Conservation (phyloP, 2,329 filamentous ascomycete species). For the Ophiostoma tasmaniense region DNA sequence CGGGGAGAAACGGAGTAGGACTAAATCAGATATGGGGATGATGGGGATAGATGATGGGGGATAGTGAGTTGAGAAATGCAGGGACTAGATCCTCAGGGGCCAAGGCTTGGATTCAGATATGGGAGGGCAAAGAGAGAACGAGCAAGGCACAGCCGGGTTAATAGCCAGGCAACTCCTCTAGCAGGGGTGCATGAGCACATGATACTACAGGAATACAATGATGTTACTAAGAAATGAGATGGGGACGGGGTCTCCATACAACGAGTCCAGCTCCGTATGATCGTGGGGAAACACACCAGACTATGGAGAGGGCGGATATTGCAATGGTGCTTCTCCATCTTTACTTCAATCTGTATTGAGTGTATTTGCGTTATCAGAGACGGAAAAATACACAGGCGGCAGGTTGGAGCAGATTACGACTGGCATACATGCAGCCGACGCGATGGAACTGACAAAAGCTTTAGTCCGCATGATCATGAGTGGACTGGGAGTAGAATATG, state of each 20-base stretch:
- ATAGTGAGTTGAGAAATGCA: not conserved
- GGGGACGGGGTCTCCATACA: not conserved
- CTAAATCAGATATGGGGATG: not conserved
- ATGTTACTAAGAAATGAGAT: not conserved
- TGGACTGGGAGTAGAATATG: not conserved
- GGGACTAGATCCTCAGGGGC: not conserved
- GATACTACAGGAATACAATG: not conserved
- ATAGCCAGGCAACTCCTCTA: not conserved
- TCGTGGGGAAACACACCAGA: not conserved
- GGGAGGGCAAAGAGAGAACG: not conserved
- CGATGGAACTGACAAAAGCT: not conserved
- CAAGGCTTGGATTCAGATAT: not conserved
- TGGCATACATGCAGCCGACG: not conserved
- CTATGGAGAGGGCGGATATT: not conserved
- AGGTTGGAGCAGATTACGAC: not conserved
- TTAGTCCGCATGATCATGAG: not conserved
- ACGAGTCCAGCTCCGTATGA: not conserved
- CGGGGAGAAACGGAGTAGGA: not conserved
- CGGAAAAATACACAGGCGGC: not conserved
- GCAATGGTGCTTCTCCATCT: not conserved
- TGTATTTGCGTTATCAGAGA: not conserved
- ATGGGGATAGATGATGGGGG: not conserved
- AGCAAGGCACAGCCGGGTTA: not conserved
- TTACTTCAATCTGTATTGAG: not conserved
- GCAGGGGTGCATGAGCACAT: not conserved